Evolutionary conservation across 305 asterid genomes (phyloP).

Genomic region (Nicotiana rustica): DNA sequence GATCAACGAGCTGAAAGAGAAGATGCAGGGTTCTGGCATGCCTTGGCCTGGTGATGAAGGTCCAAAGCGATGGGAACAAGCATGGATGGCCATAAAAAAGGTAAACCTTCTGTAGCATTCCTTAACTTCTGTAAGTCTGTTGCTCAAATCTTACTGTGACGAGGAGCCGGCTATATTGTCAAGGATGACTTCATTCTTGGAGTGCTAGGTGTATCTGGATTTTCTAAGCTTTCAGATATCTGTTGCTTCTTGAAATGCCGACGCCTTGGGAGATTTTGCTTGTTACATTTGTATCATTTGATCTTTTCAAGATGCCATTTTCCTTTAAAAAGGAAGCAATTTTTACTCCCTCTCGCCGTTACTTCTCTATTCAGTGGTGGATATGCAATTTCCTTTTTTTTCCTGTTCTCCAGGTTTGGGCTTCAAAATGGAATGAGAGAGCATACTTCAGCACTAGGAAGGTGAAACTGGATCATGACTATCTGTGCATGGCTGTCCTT

Average conservation of each 20-base stretch:
- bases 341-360: background rate
- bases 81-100: constrained; percentile 98
- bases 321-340: background rate
- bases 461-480: constrained; percentile 92
- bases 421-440: constrained; percentile 99
- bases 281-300: background rate
- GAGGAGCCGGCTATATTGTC: background rate
- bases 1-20: constrained; percentile 89
- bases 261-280: constrained; percentile 11
- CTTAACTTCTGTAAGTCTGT: background rate
- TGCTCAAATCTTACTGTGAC: constrained; percentile 22
- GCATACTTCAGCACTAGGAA: constrained; percentile 98
- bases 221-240: constrained; percentile 29
- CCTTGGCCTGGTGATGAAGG: constrained; percentile 99
- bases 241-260: constrained; percentile 10
- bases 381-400: constrained; percentile 36
- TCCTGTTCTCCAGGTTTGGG: constrained; percentile 80
- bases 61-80: constrained; percentile 92
- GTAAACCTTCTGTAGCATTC: constrained; percentile 44
- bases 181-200: constrained; percentile 23
- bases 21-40: constrained; percentile 93
- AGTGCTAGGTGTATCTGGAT: background rate
- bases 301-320: constrained; percentile 23
- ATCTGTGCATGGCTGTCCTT: constrained; percentile 99
- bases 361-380: constrained; percentile 2